phyloP scores from a whole-genome alignment of 768 basidiomycete genomes.

The Favolaschia claudopus region DNA sequence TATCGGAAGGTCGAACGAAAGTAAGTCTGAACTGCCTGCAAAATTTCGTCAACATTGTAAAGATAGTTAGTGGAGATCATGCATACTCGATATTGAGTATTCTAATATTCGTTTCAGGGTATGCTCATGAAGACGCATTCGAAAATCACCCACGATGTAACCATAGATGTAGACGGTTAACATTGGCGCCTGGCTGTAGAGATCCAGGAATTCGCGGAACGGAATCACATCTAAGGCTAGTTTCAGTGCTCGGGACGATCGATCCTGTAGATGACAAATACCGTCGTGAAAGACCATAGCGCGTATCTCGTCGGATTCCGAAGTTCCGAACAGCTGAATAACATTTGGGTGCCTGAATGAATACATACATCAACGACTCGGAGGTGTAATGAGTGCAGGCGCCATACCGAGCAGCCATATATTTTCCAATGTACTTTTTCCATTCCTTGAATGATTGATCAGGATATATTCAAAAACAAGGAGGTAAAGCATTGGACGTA shows the following conservation, averaged over 20 bases:
- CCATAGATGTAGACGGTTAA: background rate
- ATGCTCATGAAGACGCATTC: too few relatives aligned
- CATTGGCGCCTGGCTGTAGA: background rate
- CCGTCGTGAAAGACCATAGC: constrained; percentile 5
- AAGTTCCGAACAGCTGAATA: background rate
- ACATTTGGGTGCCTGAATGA: constrained; percentile 1
- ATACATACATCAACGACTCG: too few relatives aligned
- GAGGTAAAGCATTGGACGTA: background rate
- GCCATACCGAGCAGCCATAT: background rate
- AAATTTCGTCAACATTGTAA: too few relatives aligned
- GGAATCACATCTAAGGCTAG: constrained; percentile 7
- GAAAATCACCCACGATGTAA: background rate
- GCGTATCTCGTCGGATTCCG: background rate
- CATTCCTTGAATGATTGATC: too few relatives aligned
- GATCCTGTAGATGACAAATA: background rate
- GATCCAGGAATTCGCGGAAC: background rate
- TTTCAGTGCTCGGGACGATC: accelerated
- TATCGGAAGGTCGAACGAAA: too few relatives aligned
- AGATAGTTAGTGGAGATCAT: too few relatives aligned
- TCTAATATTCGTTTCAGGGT: too few relatives aligned
- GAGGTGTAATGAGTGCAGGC: too few relatives aligned
- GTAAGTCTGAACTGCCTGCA: too few relatives aligned
- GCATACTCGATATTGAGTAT: background rate
- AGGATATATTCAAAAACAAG: too few relatives aligned
- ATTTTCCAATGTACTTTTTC: background rate